Base-by-base conservation (phyloP, 1,284 basidiomycete species). In the Trichosporon sp. region DNA sequence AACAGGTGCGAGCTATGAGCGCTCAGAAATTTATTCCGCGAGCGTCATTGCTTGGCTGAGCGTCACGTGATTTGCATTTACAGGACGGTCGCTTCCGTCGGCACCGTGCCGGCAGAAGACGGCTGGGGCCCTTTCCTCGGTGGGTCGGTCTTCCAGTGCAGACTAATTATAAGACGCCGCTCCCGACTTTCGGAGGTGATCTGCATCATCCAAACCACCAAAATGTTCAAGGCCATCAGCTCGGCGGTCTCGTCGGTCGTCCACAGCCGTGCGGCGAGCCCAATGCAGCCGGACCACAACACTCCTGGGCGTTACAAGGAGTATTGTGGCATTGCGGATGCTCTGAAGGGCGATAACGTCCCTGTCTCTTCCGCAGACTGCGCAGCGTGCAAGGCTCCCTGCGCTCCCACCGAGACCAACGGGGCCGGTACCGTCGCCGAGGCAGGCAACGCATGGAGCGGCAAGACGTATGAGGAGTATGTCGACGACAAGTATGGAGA, bases 321-420 rank as follows among this genome's bases (percentile, higher is more conserved):
- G 12, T 81, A 85, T 73, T 74, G 74, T 16, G 64, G 77, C 48
- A 74, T 85, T 12, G 82, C 82, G 11, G 51, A 76, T 26, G 76
- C 81, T 19, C 77, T 89, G n/a, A 79, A 83, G 63, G 79, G 79
- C 0, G 89, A 87, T 2, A 83, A 86, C 40, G 87, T 94, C 5
- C 92, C 93, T 14, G 87, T 92, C 35, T 88, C 91, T 2, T 84
- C 86, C 7, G 90, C 87, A 5, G 88, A 89, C 78, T 96, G 93
- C 84, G 87, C 90, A 71, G 86, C 86, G 14, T 95, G 93, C 81
- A 86, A 90, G 14, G 87, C 92, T 80, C 92, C 92, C 19, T 94
- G 92, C 63, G 70, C 74, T 0, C 66, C 12, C 21, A 37, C 21
- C 78, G 90, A 91, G 77, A 86, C 90, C 81, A 89, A 89, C 76